Evolutionary conservation across 2,329 filamentous ascomycete genomes (phyloP).

Genomic region (Botrytis cinerea): DNA sequence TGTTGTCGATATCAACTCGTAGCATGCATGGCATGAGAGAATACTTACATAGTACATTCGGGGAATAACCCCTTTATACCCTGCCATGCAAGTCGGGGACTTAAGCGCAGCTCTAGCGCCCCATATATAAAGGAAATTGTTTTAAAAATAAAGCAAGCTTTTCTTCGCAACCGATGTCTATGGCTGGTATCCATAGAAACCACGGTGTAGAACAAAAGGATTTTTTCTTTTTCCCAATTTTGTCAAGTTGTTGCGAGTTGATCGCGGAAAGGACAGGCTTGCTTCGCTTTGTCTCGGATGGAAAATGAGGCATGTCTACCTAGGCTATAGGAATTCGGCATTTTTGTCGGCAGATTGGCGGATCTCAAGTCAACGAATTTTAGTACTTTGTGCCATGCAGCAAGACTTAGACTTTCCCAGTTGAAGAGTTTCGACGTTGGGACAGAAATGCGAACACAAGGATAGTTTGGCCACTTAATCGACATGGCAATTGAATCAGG

Average conservation of each 20-base stretch:
- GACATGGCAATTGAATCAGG: neutral
- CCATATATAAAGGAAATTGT: neutral
- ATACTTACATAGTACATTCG: neutral
- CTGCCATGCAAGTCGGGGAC: neutral
- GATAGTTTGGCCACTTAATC: neutral
- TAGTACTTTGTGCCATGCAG: neutral
- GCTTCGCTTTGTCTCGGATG: neutral
- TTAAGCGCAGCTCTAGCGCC: neutral
- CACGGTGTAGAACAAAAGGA: neutral
- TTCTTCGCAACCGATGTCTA: neutral
- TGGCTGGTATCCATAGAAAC: neutral
- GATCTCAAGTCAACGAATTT: neutral
- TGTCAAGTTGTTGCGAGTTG: neutral
- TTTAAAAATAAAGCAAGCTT: neutral
- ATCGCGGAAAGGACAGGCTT: neutral
- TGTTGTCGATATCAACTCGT: neutral
- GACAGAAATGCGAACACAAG: neutral
- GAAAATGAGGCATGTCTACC: neutral
- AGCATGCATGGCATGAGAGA: neutral
- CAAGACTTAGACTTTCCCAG: too few relatives aligned
- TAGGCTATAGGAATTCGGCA: neutral
- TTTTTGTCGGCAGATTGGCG: neutral
- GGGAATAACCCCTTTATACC: neutral
- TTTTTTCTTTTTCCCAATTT: neutral
- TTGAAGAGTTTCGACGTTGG: neutral